Evolutionary conservation across 805 yeast species (phyloP).

Genomic region (Starmerella apis): DNA sequence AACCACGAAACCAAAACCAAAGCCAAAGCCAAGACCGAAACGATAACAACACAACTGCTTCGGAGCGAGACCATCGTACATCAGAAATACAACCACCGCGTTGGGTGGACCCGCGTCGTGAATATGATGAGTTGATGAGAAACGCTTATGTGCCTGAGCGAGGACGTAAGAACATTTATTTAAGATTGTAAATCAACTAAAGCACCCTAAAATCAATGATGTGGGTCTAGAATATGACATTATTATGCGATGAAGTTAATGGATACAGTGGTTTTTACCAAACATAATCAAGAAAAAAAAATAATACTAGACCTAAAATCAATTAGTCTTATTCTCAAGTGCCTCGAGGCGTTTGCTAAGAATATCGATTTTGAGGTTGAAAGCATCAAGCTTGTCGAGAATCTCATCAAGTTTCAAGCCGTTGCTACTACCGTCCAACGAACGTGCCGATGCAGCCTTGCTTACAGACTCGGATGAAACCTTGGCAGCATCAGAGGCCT

Average conservation of each 20-base stretch:
- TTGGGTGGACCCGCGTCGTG: constrained; percentile 22
- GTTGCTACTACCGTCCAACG: neutral
- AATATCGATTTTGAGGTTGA: constrained; percentile 20
- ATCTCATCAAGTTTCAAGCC: constrained; percentile 21
- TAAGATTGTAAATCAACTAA: constrained; percentile 8
- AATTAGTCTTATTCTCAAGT: constrained; percentile 13
- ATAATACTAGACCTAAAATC: neutral
- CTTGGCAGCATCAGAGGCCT: neutral
- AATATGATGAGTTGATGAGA: constrained; percentile 21
- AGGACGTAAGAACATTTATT: constrained; percentile 21
- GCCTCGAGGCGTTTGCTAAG: constrained; percentile 17
- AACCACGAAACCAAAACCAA: neutral
- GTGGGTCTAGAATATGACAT: too few relatives aligned
- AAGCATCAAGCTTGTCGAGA: constrained; percentile 19
- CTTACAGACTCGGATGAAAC: neutral
- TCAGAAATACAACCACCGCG: constrained; percentile 9
- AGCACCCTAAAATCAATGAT: neutral
- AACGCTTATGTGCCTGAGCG: constrained; percentile 22
- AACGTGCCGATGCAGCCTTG: neutral
- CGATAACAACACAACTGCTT: constrained; percentile 3
- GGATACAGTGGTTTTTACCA: neutral
- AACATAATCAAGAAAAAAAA: too few relatives aligned
- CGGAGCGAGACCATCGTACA: constrained; percentile 14
- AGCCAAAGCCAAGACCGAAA: neutral
- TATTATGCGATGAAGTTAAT: neutral